phyloP scores from a whole-genome alignment of 2,329 filamentous ascomycete genomes.

The Cercospora zeae-maydis region DNA sequence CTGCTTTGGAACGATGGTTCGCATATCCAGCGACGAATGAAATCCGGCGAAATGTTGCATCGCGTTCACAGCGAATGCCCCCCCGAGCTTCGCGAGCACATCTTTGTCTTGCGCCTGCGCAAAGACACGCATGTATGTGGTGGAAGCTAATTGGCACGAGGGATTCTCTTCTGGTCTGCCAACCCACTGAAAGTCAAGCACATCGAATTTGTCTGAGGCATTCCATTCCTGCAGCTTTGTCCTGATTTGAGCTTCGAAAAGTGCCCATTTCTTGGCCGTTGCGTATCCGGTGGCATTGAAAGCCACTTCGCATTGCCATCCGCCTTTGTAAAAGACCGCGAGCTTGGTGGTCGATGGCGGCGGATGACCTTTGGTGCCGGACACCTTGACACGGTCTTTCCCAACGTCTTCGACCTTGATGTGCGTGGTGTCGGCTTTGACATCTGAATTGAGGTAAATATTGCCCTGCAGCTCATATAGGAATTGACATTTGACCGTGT shows the following conservation, averaged over 20 bases:
- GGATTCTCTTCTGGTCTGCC: constrained; percentile 36
- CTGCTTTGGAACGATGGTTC: constrained; percentile 25
- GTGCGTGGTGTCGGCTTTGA: constrained; percentile 50
- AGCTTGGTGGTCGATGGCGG: constrained; percentile 51
- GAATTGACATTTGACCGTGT: constrained; percentile 52
- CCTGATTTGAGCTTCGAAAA: constrained; percentile 44
- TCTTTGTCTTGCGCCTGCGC: constrained; percentile 29
- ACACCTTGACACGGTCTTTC: constrained; percentile 48
- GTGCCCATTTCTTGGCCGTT: constrained; percentile 44
- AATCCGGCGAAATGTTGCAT: constrained; percentile 32
- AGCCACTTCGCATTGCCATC: constrained; percentile 44
- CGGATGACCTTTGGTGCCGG: constrained; percentile 43
- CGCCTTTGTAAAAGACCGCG: constrained; percentile 44
- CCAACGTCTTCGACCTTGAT: constrained; percentile 51
- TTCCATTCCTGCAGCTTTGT: constrained; percentile 34
- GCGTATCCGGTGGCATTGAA: constrained; percentile 45
- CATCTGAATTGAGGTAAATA: constrained; percentile 56
- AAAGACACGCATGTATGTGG: constrained; percentile 42
- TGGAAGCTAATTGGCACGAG: constrained; percentile 41
- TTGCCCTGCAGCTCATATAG: constrained; percentile 54
- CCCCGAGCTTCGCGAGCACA: constrained; percentile 22
- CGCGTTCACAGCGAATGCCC: constrained; percentile 24
- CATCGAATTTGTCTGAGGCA: constrained; percentile 26
- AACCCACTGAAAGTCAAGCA: constrained; percentile 32
- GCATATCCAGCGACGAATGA: constrained; percentile 27